Evolutionary conservation across 2,329 filamentous ascomycete species (phyloP).

Genomic region (Tolypocladium paradoxum): DNA sequence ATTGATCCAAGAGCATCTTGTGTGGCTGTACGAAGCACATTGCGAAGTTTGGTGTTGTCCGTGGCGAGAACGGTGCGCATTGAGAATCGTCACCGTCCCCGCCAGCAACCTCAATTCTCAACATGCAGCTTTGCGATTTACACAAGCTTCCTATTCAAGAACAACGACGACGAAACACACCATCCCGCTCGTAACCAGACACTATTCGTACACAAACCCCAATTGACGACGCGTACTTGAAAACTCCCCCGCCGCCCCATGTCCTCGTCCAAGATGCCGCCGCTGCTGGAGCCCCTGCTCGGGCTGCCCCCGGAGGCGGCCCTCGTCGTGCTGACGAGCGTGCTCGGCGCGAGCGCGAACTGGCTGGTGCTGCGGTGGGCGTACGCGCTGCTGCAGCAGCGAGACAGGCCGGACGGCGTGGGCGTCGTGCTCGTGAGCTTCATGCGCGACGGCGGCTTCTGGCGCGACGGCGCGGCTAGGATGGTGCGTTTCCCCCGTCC

Average conservation of each 20-base stretch:
- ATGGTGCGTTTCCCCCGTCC: slow-evolving; percentile 33
- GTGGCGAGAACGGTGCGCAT: neutral
- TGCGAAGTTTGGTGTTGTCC: too few species aligned
- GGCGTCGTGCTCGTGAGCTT: slow-evolving; percentile 74
- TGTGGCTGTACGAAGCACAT: neutral
- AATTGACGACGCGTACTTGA: too few species aligned
- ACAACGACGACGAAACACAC: neutral
- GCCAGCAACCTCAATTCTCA: neutral
- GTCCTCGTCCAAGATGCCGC: slow-evolving; percentile 36
- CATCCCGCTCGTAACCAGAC: neutral
- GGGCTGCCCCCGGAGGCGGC: slow-evolving; percentile 44
- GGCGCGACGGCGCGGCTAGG: slow-evolving; percentile 59
- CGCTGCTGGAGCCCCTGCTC: slow-evolving; percentile 55
- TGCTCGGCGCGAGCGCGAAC: slow-evolving; percentile 53
- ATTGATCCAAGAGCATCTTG: neutral
- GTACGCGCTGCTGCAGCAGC: slow-evolving; percentile 29
- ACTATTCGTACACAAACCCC: too few species aligned
- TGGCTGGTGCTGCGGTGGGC: slow-evolving; percentile 54
- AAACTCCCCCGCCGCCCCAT: neutral
- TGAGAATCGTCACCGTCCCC: neutral
- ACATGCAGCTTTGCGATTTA: neutral
- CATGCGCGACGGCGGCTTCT: slow-evolving; percentile 67
- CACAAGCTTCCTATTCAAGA: neutral
- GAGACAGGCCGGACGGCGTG: slow-evolving; percentile 17
- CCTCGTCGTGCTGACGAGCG: slow-evolving; percentile 56